Evolutionary conservation across 805 yeast species (phyloP), one percentile per base, ranked within the genome.

Genomic region (Nakazawaea laoshanensis): DNA sequence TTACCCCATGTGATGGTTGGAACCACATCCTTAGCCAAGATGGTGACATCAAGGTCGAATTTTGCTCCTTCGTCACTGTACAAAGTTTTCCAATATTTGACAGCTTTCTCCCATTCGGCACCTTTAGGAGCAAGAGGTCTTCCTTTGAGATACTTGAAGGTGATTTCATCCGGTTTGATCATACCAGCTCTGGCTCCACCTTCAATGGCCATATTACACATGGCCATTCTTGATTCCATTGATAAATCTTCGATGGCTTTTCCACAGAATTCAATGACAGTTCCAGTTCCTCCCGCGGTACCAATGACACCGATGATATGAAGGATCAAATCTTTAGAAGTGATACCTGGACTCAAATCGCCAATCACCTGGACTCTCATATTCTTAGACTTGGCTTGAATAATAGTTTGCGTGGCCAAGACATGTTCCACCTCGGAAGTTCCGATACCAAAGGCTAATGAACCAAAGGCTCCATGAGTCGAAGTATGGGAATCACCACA

Each of bases 1-100:
- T 92, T 92, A 67, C 98, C 98, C 98, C 98, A 92, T 17, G 98
- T 92, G 41, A 92, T 86, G 16, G 98, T 92, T 46, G 98, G 98
- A 32, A 83, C 75, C 40, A 92, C 78, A 48, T 89, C 97, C 17
- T 68, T 61, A 33, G 94, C 95, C 44, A 79, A 66, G 55, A 92
- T 83, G 28, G 67, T 63, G 46, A 92, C 78, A 46, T 85, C 95
- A 45, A 72, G 61, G 53, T 92, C 98, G 46, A 88, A 92, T 40
- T 70, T 62, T 19, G 98, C 97, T 49, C 84, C 96, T 38, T 78
- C 83, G 53, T 92, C 98, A 16, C 94, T 68, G 49, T 77, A 74
- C 43, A 92, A 68, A 36, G 96, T 74, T 47, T 70, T 74, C 98
- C 98, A 92, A 69, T 89, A 92, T 12, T 65, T 57, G 22, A 87